A percentile compares a stretch with the other conserved stretches of the same genome.
phyloP scores from a whole-genome alignment of 345 rosid genomes.

The Arabidopsis suecica region DNA sequence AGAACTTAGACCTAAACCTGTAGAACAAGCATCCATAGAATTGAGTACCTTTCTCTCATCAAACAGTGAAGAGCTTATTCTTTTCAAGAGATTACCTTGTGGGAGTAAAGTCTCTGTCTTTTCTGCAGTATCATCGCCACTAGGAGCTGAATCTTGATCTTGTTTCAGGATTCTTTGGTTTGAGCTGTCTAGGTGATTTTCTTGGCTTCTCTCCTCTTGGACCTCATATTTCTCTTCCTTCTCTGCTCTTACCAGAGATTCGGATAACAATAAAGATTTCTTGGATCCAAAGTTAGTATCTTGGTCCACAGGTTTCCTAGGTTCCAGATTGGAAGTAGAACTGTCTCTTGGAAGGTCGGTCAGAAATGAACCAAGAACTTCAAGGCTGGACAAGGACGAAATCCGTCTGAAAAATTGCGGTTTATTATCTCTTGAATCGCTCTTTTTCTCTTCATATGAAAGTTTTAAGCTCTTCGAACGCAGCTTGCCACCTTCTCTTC shows the following conservation, averaged over 20 bases:
- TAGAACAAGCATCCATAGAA: slow-evolving; percentile 3
- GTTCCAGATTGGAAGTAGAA: background rate
- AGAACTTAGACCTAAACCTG: slow-evolving; percentile 33
- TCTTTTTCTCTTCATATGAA: slow-evolving; percentile 53
- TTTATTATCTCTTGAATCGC: slow-evolving; percentile 32
- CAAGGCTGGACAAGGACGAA: slow-evolving; percentile 81
- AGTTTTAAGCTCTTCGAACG: slow-evolving; percentile 70
- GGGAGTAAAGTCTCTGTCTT: slow-evolving; percentile 21
- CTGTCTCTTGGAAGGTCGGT: slow-evolving; percentile 50
- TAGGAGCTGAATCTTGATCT: slow-evolving; percentile 41
- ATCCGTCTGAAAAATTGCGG: slow-evolving; percentile 66
- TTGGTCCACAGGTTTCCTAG: slow-evolving; percentile 35
- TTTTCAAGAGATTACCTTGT: slow-evolving; percentile 30
- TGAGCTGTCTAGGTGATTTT: slow-evolving; percentile 18
- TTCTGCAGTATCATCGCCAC: slow-evolving; percentile 21
- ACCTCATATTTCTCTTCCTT: slow-evolving; percentile 38
- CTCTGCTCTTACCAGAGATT: slow-evolving; percentile 31
- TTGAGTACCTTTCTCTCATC: background rate
- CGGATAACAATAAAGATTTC: slow-evolving; percentile 20
- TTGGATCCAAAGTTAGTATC: slow-evolving; percentile 34
- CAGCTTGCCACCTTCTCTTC: slow-evolving; percentile 46
- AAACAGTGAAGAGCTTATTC: background rate
- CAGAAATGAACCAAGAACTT: slow-evolving; percentile 60
- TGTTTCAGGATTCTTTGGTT: slow-evolving; percentile 30
- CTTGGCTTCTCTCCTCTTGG: slow-evolving; percentile 44